Percentiles rank a stretch among this genome's conserved stretches.
These are phyloP conservation scores for Candida albicans DNA, from an alignment of 1,139 yeast genomes.

Conservation along the genomic window DNA sequence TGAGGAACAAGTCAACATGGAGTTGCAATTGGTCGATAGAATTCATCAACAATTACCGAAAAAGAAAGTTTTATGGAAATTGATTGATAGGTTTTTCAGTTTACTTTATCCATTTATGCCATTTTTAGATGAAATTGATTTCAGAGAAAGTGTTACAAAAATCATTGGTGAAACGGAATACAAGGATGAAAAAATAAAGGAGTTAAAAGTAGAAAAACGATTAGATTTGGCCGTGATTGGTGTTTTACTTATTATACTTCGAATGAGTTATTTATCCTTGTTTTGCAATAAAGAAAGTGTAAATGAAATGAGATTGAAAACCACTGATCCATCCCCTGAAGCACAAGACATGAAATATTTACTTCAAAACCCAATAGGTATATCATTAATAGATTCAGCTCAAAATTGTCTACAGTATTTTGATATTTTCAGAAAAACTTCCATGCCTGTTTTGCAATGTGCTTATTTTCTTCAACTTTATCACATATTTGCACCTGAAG, in stretches of 20 bases:
- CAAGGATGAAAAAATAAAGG: slow-evolving; percentile 21
- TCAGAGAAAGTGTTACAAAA: slow-evolving; percentile 18
- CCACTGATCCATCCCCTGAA: slow-evolving; percentile 22
- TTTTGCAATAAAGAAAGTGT: slow-evolving; percentile 33
- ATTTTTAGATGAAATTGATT: slow-evolving; percentile 32
- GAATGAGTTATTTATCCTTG: slow-evolving; percentile 34
- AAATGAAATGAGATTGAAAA: slow-evolving; percentile 27
- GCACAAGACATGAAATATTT: slow-evolving; percentile 42
- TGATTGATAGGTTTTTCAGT: slow-evolving; percentile 30
- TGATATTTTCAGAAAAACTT: slow-evolving; percentile 46
- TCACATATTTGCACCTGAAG: slow-evolving; percentile 49
- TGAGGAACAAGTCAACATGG: slow-evolving; percentile 31
- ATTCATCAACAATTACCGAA: slow-evolving; percentile 34
- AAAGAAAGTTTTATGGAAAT: slow-evolving; percentile 32
- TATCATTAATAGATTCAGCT: slow-evolving; percentile 48
- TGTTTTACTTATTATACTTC: slow-evolving; percentile 27
- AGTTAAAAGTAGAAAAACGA: slow-evolving; percentile 27
- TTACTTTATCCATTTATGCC: slow-evolving; percentile 40
- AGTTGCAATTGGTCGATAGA: slow-evolving; percentile 32
- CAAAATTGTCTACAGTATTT: slow-evolving; percentile 55
- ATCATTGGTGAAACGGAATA: slow-evolving; percentile 29
- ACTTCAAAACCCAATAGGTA: slow-evolving; percentile 47
- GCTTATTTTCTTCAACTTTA: slow-evolving; percentile 39
- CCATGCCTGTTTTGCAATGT: slow-evolving; percentile 52
- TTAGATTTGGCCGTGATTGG: slow-evolving; percentile 38